Evolutionary conservation across 768 basidiomycete species (phyloP).

Genomic region (Calvatia gigantea): DNA sequence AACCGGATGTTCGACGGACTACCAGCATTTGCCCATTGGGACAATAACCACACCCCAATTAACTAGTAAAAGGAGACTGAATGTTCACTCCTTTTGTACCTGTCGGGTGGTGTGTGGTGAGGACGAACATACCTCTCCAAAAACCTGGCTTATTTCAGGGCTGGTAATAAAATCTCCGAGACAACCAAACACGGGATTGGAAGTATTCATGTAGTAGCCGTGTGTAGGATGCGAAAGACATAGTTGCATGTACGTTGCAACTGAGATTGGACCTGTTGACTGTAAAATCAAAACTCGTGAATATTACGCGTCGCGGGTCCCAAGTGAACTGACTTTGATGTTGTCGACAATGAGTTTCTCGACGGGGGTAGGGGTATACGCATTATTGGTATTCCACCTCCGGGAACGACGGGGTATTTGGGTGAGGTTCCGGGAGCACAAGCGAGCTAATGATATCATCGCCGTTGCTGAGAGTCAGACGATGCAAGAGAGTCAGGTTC

Average conservation of each 20-base stretch:
- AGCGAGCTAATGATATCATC: constrained; percentile 7
- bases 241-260: constrained; percentile 88
- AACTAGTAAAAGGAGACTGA: constrained; percentile 48
- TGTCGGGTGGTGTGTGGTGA: background rate
- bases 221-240: constrained; percentile 86
- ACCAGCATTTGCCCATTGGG: constrained; percentile 64
- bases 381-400: constrained; percentile 9
- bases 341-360: constrained; percentile 69
- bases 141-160: constrained; percentile 94
- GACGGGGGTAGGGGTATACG: constrained; percentile 34
- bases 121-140: constrained; percentile 77
- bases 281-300: constrained; percentile 25
- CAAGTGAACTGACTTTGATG: constrained; percentile 54
- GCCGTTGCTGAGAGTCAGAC: background rate
- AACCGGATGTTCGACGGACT: constrained; percentile 53
- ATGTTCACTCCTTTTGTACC: constrained; percentile 36
- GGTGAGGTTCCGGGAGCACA: constrained; percentile 8
- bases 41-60: constrained; percentile 81
- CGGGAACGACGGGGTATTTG: constrained; percentile 1
- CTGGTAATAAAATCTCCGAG: constrained; percentile 94
- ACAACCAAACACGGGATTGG: constrained; percentile 76
- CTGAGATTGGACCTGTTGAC: constrained; percentile 87
- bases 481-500: constrained; percentile 5
- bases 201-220: constrained; percentile 86
- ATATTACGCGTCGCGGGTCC: background rate